phyloP scores from a whole-genome alignment of 2,329 filamentous ascomycete genomes.

The Mariannaea elegans region DNA sequence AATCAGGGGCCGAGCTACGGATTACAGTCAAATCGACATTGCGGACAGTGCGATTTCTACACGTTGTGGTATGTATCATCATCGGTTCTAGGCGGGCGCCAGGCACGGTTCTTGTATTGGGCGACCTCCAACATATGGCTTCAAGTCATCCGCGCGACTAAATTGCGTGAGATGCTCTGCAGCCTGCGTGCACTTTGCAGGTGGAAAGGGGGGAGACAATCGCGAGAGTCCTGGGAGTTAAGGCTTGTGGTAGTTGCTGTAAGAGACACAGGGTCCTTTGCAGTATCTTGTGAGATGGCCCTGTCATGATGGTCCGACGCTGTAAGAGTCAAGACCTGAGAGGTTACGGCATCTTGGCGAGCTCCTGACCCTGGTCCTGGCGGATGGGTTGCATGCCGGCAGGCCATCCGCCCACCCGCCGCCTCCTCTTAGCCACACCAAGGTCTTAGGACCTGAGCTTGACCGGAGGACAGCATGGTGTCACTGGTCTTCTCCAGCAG shows the following conservation, averaged over 20 bases:
- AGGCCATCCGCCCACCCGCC: slow-evolving; percentile 10
- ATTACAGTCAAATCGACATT: slow-evolving; percentile 6
- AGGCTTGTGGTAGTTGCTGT: slow-evolving; percentile 2
- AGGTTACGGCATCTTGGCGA: slow-evolving; percentile 8
- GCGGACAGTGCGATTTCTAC: background rate
- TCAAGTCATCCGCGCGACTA: background rate
- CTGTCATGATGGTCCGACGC: slow-evolving; percentile 10
- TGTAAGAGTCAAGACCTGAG: slow-evolving; percentile 10
- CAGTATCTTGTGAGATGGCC: slow-evolving; percentile 13
- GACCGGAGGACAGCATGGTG: slow-evolving; percentile 17
- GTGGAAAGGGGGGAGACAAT: background rate
- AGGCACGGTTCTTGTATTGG: slow-evolving; percentile 3
- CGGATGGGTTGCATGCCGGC: slow-evolving; percentile 17
- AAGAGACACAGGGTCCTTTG: background rate
- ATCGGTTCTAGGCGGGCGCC: too few relatives aligned
- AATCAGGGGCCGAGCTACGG: slow-evolving; percentile 1
- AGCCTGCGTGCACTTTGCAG: too few relatives aligned
- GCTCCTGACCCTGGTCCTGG: slow-evolving; percentile 8
- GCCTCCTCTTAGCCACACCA: slow-evolving; percentile 1
- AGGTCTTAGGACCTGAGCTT: background rate
- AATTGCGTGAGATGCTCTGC: background rate
- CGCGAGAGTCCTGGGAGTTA: background rate
- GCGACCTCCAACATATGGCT: background rate
- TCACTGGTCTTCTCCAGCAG: too few relatives aligned
- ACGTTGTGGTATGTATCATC: background rate